Evolutionary conservation across 106 monocot genomes (phyloP).

Genomic region (Amphibolis antarctica): DNA sequence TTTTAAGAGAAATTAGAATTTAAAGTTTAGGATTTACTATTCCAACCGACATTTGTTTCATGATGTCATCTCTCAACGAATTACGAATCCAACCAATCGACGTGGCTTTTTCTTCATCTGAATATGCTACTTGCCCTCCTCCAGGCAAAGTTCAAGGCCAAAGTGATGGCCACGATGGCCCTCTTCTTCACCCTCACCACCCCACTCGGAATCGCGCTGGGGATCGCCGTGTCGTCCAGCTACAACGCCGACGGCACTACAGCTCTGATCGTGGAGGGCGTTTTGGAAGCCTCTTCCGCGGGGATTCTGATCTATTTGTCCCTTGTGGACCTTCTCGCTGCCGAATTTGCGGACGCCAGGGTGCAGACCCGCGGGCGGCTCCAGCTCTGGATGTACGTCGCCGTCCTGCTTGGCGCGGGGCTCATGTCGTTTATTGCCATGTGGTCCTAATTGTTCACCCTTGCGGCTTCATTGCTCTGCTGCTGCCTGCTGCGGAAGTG

Average conservation of each 20-base stretch:
- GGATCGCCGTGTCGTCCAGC: constrained; percentile 6
- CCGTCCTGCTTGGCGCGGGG: constrained; percentile 10
- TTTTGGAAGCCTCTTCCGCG: constrained; percentile 10
- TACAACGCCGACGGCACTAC: constrained; percentile 11
- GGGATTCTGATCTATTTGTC: constrained; percentile 24
- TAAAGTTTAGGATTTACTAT: too few relatives aligned
- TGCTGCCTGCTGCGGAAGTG: too few relatives aligned
- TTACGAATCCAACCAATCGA: not conserved
- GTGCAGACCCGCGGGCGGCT: constrained; percentile 13
- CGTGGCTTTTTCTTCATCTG: not conserved
- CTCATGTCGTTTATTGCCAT: constrained; percentile 15
- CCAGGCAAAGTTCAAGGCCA: constrained; percentile 15
- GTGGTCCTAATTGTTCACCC: constrained; percentile 3
- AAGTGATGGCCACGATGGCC: constrained; percentile 2
- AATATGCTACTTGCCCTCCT: too few relatives aligned
- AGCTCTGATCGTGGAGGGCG: constrained; percentile 11
- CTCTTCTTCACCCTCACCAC: constrained; percentile 17
- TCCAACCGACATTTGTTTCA: too few relatives aligned
- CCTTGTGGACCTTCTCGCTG: constrained; percentile 17
- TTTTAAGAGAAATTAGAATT: too few relatives aligned
- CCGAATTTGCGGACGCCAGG: constrained; percentile 10
- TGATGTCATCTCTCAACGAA: too few relatives aligned
- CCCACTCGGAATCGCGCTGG: constrained; percentile 8
- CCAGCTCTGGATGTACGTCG: not conserved
- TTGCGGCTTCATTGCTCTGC: too few relatives aligned